Evolutionary conservation across 345 rosid species (phyloP).

Genomic region (Aquilaria yunnanensis): DNA sequence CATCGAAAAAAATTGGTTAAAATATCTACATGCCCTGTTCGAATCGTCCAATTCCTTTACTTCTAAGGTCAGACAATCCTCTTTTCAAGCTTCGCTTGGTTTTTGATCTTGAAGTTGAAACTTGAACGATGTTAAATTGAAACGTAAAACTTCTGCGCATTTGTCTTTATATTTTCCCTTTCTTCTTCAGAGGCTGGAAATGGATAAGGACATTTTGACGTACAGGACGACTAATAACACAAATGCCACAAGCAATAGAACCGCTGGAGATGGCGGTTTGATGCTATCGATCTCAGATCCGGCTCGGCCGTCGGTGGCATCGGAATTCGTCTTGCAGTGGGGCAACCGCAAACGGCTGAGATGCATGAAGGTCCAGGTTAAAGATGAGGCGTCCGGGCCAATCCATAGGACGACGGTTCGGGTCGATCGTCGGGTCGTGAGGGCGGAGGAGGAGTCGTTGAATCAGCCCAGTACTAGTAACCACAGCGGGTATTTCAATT

Average conservation of each 20-base stretch:
- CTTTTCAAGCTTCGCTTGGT: no score
- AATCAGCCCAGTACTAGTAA: constrained; percentile 20
- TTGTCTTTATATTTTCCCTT: no score
- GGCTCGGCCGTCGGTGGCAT: constrained; percentile 25
- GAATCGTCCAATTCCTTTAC: no score
- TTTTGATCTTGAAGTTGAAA: no score
- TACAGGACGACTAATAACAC: constrained; percentile 9
- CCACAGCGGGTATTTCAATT: constrained; percentile 35
- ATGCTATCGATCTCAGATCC: constrained; percentile 31
- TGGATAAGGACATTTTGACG: constrained; percentile 45
- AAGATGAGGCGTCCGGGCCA: constrained; percentile 33
- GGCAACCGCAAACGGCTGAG: constrained; percentile 70
- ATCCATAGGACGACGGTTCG: constrained; percentile 42
- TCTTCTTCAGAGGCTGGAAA: constrained; percentile 10
- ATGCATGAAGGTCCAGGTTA: constrained; percentile 66
- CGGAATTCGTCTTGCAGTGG: constrained; percentile 62
- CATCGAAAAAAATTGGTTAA: no score
- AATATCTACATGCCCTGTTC: no score
- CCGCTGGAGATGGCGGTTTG: constrained; percentile 22
- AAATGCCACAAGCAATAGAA: constrained; percentile 15
- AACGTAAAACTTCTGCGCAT: no score
- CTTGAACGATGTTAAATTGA: no score
- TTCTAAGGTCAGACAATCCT: no score
- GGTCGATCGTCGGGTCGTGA: constrained; percentile 43
- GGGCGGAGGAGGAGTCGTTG: constrained; percentile 30